Evolutionary conservation across 192 early-diverging fungal genomes (phyloP), one percentile per base, ranked within the genome.

Genomic region (Gonapodya prolifera): DNA sequence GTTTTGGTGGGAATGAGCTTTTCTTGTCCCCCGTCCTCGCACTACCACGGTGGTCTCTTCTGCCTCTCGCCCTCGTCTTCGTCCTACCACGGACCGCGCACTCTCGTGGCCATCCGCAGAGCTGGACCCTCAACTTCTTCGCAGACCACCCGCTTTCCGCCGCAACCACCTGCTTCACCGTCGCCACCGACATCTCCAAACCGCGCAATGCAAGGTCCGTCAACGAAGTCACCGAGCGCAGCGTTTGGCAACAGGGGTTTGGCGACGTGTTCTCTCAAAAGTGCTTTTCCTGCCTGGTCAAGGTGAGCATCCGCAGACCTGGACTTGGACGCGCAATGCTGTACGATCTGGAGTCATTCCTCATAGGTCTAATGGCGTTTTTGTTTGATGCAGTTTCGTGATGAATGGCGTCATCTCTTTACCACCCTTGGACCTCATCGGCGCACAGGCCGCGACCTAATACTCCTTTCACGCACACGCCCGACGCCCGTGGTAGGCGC

Each of bases 251-350:
- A 73, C 71, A 73, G 23, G 45, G 45, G 8, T 61, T 61, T 23
- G 45, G 45, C 8, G 23, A 84, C 75, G 80, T 61, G 30, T 45
- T 69, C 76, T 77, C 16, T 85, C 81, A 32, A 82, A 71, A 69
- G 86, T 86, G 0, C 87, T 87, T 61, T 91, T 88, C 75, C 82
- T 90, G 31, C 90, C 90, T 2, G 82, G 88, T 8, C 87, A 86
- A 13, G 87, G 88, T 86, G 78, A 69, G 69, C 30, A n/a, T n/a
- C n/a, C 16, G 1, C 18, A 30, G 16, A 28, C 0, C 70, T 34
- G n/a, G n/a, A n/a, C n/a, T n/a, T n/a, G n/a, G n/a, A n/a, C n/a
- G n/a, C n/a, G n/a, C n/a, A n/a, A n/a, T n/a, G n/a, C n/a, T n/a
- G n/a, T n/a, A n/a, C n/a, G n/a, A n/a, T n/a, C n/a, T n/a, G n/a